Base-by-base conservation (phyloP, 179 eudicot species). In the Sideroxylon spinosum region DNA sequence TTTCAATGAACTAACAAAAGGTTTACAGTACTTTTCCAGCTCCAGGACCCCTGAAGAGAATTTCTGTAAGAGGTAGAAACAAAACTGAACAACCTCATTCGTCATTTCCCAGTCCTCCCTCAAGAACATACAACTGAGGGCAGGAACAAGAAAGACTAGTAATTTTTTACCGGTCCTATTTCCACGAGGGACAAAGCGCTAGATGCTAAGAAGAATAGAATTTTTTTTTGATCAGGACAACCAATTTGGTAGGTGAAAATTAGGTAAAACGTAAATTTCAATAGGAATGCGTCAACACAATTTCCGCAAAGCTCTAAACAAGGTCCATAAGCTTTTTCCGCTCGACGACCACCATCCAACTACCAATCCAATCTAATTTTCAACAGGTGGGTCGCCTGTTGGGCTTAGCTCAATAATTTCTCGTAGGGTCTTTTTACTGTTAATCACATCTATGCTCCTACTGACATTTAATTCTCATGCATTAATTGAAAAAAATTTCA, bases 301-400 rank as follows among this genome's bases (percentile, higher is more conserved):
- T 55, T 55, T 25, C 48, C 48, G 37, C 74, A 49, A 70, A 70
- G 73, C 73, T 48, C 22, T 49, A 9, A 17, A 16, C 12, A 29
- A 17, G 71, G 50, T n/a, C 22, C 75, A 53, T 22, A 53, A 7
- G 46, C 44, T 28, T 28, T 17, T 23, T 55, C 63, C 9, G 61
- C 26, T n/a, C 76, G 57, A 55, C 76, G 29, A 19, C 26, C 50
- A 25, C 46, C 49, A 66, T 4, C 71, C 71, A 66, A 28, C 71
- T 17, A 66, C 22, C 76, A 17, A 28, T 56, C 66, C 23, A 57
- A 46, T 71, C 6, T 6, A 48, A 5, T 9, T 10, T 71, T 72
- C 49, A 53, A 53, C 9, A 72, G 17, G 62, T 72, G 75, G 75
- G 75, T 0, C 75, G 25, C 71, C 71, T 28, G 29, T 29, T 29